These are phyloP conservation scores for Pyrus communis DNA, from an alignment of 306 rosid genomes.

Conservation along the genomic window DNA sequence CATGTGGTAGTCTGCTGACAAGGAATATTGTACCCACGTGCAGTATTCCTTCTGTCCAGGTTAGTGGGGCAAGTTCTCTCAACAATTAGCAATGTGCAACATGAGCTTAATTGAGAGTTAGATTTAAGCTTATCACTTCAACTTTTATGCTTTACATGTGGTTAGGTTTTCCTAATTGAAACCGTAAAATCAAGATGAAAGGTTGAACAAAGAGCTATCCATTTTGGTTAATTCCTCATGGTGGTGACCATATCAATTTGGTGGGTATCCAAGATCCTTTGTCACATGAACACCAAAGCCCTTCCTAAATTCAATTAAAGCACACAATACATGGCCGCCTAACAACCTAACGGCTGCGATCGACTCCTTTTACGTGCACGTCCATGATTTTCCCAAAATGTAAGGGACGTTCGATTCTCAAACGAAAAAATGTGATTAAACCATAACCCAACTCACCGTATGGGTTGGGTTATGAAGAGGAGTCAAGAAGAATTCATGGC, in stretches of 20 bases:
- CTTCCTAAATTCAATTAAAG: too few relatives aligned
- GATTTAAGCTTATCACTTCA: not conserved
- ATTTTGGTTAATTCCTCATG: not conserved
- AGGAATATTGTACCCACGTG: too few relatives aligned
- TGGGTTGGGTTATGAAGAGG: conserved; percentile 21
- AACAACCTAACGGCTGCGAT: too few relatives aligned
- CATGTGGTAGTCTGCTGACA: too few relatives aligned
- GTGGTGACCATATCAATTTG: not conserved
- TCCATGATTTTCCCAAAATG: too few relatives aligned
- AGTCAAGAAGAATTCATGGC: conserved; percentile 31
- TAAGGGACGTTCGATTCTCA: too few relatives aligned
- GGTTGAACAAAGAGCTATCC: not conserved
- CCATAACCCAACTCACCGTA: too few relatives aligned
- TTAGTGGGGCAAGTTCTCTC: too few relatives aligned
- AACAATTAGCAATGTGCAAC: not conserved
- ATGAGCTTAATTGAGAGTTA: not conserved
- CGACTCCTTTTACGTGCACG: too few relatives aligned
- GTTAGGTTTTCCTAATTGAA: not conserved
- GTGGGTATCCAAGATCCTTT: not conserved
- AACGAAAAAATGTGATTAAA: too few relatives aligned
- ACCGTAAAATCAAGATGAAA: not conserved
- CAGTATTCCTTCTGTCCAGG: too few relatives aligned
- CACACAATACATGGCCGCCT: too few relatives aligned
- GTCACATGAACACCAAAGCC: not conserved
- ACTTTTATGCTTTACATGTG: not conserved